Conservation (phyloP, 2,329 filamentous ascomycete species). For the Trichoderma guizhouense region DNA sequence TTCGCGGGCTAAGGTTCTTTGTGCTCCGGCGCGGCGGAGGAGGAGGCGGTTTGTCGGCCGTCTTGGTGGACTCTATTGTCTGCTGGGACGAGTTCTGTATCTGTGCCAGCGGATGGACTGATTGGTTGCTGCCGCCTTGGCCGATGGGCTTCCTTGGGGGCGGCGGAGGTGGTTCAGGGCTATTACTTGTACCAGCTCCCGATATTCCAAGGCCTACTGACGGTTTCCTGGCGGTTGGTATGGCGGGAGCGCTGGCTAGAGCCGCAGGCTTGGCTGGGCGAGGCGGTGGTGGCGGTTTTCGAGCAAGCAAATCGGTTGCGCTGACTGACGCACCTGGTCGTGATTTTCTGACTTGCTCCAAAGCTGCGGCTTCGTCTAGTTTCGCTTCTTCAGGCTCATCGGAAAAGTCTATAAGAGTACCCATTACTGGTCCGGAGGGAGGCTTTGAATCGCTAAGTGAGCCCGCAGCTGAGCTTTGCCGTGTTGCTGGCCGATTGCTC, state of each 20-base stretch:
- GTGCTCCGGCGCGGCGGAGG: slow-evolving; percentile 40
- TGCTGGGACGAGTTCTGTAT: slow-evolving; percentile 41
- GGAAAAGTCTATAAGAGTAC: slow-evolving; percentile 59
- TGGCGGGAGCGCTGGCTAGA: slow-evolving; percentile 45
- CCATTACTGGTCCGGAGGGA: slow-evolving; percentile 45
- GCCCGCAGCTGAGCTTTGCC: slow-evolving; percentile 28
- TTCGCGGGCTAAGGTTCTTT: slow-evolving; percentile 32
- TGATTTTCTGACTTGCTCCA: slow-evolving; percentile 29
- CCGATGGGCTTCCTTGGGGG: slow-evolving; percentile 34
- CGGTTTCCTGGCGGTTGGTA: slow-evolving; percentile 27
- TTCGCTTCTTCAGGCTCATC: slow-evolving; percentile 46
- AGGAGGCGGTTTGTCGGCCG: slow-evolving; percentile 30
- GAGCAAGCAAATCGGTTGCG: slow-evolving; percentile 30
- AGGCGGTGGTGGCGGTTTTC: slow-evolving; percentile 45
- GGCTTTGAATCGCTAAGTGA: slow-evolving; percentile 22
- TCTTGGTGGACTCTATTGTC: slow-evolving; percentile 20
- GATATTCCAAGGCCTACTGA: slow-evolving; percentile 12
- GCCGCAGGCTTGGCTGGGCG: slow-evolving; percentile 57
- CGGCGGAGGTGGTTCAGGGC: slow-evolving; percentile 33
- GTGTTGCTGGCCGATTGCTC: slow-evolving; percentile 21
- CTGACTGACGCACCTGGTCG: slow-evolving; percentile 24
- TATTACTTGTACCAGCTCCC: background rate
- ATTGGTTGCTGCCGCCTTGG: slow-evolving; percentile 22
- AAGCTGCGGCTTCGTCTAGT: slow-evolving; percentile 33
- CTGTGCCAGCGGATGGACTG: slow-evolving; percentile 39